Conservation (phyloP, 495 filamentous ascomycete genomes). For the Tuber borchii region DNA sequence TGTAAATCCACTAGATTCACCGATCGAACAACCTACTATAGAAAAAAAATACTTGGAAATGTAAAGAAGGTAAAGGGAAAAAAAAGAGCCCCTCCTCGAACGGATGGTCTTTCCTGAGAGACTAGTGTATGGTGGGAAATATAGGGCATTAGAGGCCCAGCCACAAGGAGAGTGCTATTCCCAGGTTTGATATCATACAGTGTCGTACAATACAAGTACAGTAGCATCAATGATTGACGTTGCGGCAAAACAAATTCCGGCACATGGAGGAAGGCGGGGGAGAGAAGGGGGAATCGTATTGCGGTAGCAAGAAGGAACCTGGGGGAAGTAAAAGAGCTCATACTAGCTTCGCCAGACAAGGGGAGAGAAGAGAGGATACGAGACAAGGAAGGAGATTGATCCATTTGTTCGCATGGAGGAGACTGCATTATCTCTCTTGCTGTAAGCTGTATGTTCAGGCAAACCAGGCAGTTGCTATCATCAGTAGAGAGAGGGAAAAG, state of each 20-base stretch:
- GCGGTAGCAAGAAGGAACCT: no score
- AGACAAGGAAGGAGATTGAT: background rate
- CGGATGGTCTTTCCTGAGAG: background rate
- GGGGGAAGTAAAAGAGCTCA: background rate
- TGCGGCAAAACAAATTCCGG: background rate
- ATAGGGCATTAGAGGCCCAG: background rate
- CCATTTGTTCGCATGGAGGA: background rate
- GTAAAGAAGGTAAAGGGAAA: background rate
- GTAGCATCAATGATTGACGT: background rate
- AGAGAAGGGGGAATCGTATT: background rate
- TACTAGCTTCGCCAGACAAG: background rate
- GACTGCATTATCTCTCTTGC: background rate
- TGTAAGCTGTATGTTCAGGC: background rate
- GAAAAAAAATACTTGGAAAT: background rate
- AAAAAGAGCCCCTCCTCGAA: background rate
- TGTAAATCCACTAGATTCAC: background rate
- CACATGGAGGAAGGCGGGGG: background rate
- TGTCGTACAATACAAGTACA: background rate
- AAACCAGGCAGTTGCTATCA: background rate
- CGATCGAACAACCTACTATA: background rate
- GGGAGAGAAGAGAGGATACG: background rate
- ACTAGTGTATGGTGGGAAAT: background rate
- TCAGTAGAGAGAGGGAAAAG: background rate
- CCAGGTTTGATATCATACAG: background rate
- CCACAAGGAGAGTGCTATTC: background rate